Percentiles rank a stretch among this genome's conserved stretches.
phyloP scores from a whole-genome alignment of 805 yeast genomes.

The Saccharomycopsis sp. region DNA sequence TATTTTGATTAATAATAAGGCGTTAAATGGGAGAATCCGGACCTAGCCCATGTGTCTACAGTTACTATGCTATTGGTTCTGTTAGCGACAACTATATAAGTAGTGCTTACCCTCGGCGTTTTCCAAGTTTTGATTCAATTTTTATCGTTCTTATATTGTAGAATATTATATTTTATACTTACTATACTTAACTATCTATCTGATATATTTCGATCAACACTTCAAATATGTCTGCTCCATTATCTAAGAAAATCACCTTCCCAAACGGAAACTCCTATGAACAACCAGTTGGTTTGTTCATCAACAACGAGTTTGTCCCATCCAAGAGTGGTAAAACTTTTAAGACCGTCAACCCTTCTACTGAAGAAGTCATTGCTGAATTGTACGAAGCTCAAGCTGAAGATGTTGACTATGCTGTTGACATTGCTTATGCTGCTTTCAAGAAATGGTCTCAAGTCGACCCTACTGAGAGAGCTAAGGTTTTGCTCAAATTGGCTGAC shows the following conservation, averaged over 20 bases:
- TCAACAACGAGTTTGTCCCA: constrained; percentile 67
- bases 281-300: constrained; percentile 80
- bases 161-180: too few relatives aligned
- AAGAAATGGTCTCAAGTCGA: constrained; percentile 63
- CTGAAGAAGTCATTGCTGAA: constrained; percentile 62
- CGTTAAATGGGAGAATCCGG: not conserved
- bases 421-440: constrained; percentile 78
- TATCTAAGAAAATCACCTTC: constrained; percentile 34
- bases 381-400: constrained; percentile 71
- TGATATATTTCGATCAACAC: not conserved
- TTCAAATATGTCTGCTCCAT: not conserved
- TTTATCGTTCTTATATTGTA: not conserved
- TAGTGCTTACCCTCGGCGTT: not conserved
- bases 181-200: not conserved
- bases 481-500: constrained; percentile 68
- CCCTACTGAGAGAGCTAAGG: constrained; percentile 60
- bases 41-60: not conserved
- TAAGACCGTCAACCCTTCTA: constrained; percentile 60
- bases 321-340: constrained; percentile 56
- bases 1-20: not conserved
- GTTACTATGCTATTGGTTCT: not conserved
- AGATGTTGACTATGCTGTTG: constrained; percentile 79
- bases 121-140: not conserved
- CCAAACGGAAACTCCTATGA: constrained; percentile 72
- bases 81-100: not conserved